Evolutionary conservation across 140 eudicot genomes (phyloP).

Genomic region (Cichorium intybus): DNA sequence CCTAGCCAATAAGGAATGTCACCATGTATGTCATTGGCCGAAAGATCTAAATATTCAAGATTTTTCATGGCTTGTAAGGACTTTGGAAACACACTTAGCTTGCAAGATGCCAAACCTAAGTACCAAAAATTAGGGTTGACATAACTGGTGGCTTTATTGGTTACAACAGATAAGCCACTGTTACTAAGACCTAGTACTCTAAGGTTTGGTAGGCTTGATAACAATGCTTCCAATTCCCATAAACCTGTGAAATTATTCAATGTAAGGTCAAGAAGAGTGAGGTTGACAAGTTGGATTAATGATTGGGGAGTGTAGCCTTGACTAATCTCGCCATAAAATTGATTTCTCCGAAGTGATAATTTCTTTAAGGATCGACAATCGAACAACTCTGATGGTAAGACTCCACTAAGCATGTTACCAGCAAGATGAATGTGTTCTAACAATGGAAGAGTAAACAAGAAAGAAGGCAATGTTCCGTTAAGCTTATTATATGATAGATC

Average conservation of each 20-base stretch:
- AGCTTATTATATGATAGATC: background rate
- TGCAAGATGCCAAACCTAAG: constrained; percentile 13
- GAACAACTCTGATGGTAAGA: background rate
- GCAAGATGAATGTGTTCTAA: background rate
- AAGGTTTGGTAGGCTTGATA: constrained; percentile 5
- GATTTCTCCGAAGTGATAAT: background rate
- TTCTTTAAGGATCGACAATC: background rate
- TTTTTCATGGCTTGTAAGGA: background rate
- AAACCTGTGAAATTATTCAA: constrained; percentile 10
- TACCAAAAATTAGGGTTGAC: background rate
- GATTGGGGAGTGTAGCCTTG: background rate
- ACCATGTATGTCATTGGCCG: constrained; percentile 13
- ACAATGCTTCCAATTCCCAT: background rate
- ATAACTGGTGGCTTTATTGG: background rate
- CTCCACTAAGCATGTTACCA: constrained; percentile 6
- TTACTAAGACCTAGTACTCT: background rate
- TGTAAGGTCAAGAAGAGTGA: background rate
- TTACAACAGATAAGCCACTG: background rate
- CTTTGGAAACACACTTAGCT: background rate
- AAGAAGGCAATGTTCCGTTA: constrained; percentile 12
- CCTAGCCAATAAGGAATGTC: constrained; percentile 14
- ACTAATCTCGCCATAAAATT: background rate
- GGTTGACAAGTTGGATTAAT: background rate
- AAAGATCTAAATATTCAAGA: constrained; percentile 8
- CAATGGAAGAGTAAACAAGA: constrained; percentile 2